These are phyloP conservation scores for Monosporascus ibericus DNA, from an alignment of 2,329 filamentous ascomycete genomes.

Conservation along the genomic window DNA sequence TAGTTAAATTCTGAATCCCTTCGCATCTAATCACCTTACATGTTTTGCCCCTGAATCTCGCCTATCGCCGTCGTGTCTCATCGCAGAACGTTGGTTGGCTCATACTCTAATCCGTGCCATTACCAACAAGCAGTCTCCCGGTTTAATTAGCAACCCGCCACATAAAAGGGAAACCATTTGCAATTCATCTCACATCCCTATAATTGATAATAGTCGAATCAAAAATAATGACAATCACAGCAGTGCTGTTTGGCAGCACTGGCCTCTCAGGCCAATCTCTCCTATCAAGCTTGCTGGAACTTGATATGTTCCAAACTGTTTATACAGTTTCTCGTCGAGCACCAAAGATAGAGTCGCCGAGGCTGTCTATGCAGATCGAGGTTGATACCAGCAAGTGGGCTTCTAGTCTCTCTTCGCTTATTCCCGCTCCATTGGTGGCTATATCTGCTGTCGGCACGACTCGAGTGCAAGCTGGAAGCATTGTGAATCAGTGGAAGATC, in stretches of 20 bases:
- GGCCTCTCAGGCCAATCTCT: conserved; percentile 70
- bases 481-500: conserved; percentile 78
- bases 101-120: too few species aligned
- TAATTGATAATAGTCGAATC: too few species aligned
- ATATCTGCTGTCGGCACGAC: conserved; percentile 81
- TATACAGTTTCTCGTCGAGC: conserved; percentile 62
- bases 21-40: too few species aligned
- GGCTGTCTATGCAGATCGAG: conserved; percentile 60
- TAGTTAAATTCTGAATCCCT: too few species aligned
- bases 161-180: too few species aligned
- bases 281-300: conserved; percentile 56
- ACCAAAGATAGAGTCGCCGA: conserved; percentile 49
- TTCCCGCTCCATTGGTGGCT: conserved; percentile 56
- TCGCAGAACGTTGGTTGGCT: too few species aligned
- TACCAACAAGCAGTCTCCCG: too few species aligned
- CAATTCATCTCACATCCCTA: too few species aligned
- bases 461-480: conserved; percentile 63
- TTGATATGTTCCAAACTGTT: conserved; percentile 46
- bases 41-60: too few species aligned
- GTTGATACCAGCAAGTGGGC: conserved; percentile 66
- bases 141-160: too few species aligned
- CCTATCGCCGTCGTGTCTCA: too few species aligned
- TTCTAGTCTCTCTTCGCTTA: conserved; percentile 46
- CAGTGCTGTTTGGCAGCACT: conserved; percentile 55
- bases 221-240: conserved; percentile 47